A percentile compares a stretch with the other conserved stretches of the same genome.
Conservation (phyloP, 768 basidiomycete species). For the Coprinopsis cinerea region DNA sequence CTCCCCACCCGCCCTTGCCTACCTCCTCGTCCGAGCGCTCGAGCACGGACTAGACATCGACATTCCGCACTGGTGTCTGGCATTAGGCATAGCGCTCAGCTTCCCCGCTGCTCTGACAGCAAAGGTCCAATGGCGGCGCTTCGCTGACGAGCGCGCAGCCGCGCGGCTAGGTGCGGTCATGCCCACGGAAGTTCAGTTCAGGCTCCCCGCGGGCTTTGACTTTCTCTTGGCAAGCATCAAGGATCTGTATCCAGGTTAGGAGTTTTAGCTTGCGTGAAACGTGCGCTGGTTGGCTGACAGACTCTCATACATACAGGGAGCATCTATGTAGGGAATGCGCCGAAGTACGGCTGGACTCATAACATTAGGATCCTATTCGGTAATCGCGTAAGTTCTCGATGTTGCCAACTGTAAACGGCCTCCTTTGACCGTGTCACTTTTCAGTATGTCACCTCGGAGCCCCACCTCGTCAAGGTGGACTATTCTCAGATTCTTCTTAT, state of each 20-base stretch:
- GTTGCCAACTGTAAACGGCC: not conserved
- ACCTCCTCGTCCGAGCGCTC: not conserved
- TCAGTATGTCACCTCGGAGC: constrained; percentile 1
- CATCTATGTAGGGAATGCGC: not conserved
- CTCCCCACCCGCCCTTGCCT: not conserved
- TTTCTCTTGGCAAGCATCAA: not conserved
- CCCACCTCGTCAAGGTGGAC: not conserved
- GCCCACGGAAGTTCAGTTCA: not conserved
- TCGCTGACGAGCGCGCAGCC: not conserved
- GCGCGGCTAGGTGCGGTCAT: not conserved
- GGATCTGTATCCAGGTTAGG: not conserved
- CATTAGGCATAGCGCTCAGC: not conserved
- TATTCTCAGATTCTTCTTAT: not conserved
- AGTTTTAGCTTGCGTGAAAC: not conserved
- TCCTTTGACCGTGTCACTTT: not conserved
- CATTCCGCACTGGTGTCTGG: not conserved
- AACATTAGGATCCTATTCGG: not conserved
- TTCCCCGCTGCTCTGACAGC: not conserved
- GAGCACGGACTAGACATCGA: not conserved
- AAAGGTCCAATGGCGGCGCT: not conserved
- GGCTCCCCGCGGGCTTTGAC: not conserved
- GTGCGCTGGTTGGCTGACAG: no score
- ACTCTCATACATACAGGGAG: no score
- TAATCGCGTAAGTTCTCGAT: not conserved
- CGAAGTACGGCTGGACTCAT: not conserved